phyloP scores from a whole-genome alignment of 83 land plant genomes.

The Picea abies region DNA sequence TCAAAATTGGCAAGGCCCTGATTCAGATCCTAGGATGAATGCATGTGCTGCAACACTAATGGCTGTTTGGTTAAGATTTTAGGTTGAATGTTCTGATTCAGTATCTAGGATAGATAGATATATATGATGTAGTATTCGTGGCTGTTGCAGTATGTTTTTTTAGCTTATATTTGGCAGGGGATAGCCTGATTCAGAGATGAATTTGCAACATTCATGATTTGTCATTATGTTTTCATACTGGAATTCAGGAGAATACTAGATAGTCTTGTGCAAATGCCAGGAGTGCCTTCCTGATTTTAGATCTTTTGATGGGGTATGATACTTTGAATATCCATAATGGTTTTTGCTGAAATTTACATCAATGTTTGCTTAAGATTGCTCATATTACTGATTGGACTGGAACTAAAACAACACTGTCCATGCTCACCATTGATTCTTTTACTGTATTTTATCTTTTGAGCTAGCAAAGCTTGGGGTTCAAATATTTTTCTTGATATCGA shows the following conservation, averaged over 20 bases:
- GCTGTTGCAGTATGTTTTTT: not conserved
- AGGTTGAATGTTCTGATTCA: not conserved
- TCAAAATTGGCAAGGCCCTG: not conserved
- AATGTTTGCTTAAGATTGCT: not conserved
- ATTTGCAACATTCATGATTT: not conserved
- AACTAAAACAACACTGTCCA: not conserved
- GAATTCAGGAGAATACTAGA: not conserved
- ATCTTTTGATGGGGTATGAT: not conserved
- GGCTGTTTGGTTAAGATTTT: not conserved
- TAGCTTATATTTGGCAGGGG: not conserved
- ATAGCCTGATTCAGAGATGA: not conserved
- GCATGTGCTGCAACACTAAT: not conserved
- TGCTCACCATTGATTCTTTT: not conserved
- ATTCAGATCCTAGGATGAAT: not conserved
- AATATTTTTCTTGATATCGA: too few species aligned
- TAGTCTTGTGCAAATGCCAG: not conserved
- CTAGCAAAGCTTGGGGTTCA: too few species aligned
- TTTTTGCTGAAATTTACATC: not conserved
- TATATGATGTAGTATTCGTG: not conserved
- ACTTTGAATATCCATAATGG: not conserved
- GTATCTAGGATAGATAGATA: not conserved
- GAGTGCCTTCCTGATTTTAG: not conserved
- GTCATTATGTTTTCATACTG: not conserved
- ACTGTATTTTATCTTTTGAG: too few species aligned
- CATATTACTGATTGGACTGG: not conserved